Conservation (phyloP, 371 early-diverging fungal species). For the Actinomortierella wolfii region DNA sequence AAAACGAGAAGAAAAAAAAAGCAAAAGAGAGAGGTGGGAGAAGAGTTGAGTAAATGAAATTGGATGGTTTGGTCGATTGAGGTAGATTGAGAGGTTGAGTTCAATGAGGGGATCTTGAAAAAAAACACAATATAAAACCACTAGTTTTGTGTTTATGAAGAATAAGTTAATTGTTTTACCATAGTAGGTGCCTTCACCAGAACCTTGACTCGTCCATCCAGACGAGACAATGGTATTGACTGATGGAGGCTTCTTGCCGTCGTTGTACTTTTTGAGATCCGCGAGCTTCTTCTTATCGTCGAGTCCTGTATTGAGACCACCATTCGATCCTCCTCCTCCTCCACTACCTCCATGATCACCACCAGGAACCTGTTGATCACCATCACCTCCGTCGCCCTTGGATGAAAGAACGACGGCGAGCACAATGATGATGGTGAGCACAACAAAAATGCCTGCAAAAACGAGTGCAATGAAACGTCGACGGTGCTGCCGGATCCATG, state of each 20-base stretch:
- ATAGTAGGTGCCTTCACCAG: constrained; percentile 54
- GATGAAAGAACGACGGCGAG: constrained; percentile 16
- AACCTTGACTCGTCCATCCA: constrained; percentile 25
- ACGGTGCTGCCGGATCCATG: constrained; percentile 28
- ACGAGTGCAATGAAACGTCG: constrained; percentile 27
- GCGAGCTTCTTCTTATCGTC: constrained; percentile 16
- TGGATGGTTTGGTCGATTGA: too few species aligned
- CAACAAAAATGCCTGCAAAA: constrained; percentile 1
- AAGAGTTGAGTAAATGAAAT: background rate
- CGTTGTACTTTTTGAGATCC: constrained; percentile 26
- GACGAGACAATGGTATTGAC: constrained; percentile 25
- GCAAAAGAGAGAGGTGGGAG: background rate
- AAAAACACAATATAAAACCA: background rate
- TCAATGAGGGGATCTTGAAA: background rate
- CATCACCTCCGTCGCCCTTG: constrained; percentile 1
- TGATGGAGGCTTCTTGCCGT: constrained; percentile 15
- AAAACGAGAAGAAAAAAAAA: background rate
- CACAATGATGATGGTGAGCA: constrained; percentile 19
- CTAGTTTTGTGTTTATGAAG: background rate
- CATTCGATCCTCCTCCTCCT: constrained; percentile 4
- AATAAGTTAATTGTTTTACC: constrained; percentile 11
- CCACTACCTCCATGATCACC: constrained; percentile 4
- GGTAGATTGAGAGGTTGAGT: too few species aligned
- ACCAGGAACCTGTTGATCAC: background rate
- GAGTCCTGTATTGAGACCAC: constrained; percentile 7